Base-by-base conservation (phyloP, 371 early-diverging fungal genomes). In the Edhazardia aedis region DNA sequence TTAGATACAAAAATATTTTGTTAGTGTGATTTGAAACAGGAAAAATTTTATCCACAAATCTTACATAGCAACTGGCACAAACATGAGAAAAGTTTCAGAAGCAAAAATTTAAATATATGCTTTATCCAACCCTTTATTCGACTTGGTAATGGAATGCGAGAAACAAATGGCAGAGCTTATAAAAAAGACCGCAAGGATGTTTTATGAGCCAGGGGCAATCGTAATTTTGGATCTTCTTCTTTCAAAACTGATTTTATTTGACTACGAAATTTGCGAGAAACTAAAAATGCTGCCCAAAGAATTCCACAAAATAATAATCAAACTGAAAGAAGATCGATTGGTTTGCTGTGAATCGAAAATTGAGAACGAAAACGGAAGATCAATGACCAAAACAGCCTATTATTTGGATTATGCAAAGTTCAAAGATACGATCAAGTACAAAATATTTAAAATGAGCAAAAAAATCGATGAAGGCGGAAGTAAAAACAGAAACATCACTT, bases 361-460 rank as follows among this genome's bases (percentile, higher is more conserved):
- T 49, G 67, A 69, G 22, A 53, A 45, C 12, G 50, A 52, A 22
- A 58, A 56, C 19, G 62, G 62, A 18, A 56, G 61, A 36, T 68
- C 70, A 36, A 33, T 38, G 11, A 49, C 67, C 11, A 47, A 51
- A 11, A 59, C 49, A 6, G 62, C 56, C 1, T 73, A 64, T 46
- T 73, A 58, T 47, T 53, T 70, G 19, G 62, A 70, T 46, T 73
- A 64, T 52, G 45, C 58, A 28, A 62, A 62, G 44, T 63, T 70
- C 24, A 40, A 59, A 45, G 64, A 73, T 52, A 54, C 69, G 2
- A 64, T 73, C 12, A 73, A 73, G 53, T 73, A 70, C 52, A 73
- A 73, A 57, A 67, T 73, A 27, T 70, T 47, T 46, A 68, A 62
- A 44, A 73, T 73, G 67, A 68, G 58, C 19, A 66, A 66, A 48